These are phyloP conservation scores for Tubosaeta brunneosetosa DNA, from an alignment of 768 basidiomycete species.

Conservation along the genomic window DNA sequence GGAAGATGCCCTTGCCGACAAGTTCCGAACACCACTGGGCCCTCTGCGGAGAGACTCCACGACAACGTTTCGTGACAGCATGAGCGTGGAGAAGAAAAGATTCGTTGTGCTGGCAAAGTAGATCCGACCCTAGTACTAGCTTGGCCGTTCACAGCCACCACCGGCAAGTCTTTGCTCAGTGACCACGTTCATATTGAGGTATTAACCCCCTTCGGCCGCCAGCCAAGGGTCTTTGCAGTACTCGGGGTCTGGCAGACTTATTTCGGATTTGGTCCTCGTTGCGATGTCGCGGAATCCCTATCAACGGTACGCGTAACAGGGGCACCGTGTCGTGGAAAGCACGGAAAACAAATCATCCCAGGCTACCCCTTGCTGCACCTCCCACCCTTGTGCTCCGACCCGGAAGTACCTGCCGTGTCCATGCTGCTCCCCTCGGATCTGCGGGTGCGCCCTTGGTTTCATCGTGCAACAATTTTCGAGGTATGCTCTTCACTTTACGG, in stretches of 20 bases:
- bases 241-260: constrained; percentile 13
- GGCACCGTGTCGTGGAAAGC: constrained; percentile 29
- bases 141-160: constrained; percentile 23
- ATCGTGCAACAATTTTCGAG: not conserved
- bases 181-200: not conserved
- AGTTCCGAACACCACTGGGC: constrained; percentile 29
- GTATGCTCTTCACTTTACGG: not conserved
- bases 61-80: constrained; percentile 22
- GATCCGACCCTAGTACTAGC: not conserved
- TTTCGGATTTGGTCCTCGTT: constrained; percentile 24
- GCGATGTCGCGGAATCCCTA: constrained; percentile 19
- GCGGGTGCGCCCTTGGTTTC: constrained; percentile 4
- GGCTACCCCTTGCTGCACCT: constrained; percentile 13
- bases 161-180: not conserved
- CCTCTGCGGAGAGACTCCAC: constrained; percentile 5
- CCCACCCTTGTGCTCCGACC: constrained; percentile 7
- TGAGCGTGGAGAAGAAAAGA: not conserved
- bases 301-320: constrained; percentile 13
- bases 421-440: constrained; percentile 18
- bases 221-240: constrained; percentile 7
- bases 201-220: constrained; percentile 5
- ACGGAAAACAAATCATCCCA: constrained; percentile 11
- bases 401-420: constrained; percentile 6
- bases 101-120: not conserved
- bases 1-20: constrained; percentile 68